Evolutionary conservation across 345 rosid genomes (phyloP), one percentile per base, ranked within the genome.

Genomic region (Eucalyptus regnans): DNA sequence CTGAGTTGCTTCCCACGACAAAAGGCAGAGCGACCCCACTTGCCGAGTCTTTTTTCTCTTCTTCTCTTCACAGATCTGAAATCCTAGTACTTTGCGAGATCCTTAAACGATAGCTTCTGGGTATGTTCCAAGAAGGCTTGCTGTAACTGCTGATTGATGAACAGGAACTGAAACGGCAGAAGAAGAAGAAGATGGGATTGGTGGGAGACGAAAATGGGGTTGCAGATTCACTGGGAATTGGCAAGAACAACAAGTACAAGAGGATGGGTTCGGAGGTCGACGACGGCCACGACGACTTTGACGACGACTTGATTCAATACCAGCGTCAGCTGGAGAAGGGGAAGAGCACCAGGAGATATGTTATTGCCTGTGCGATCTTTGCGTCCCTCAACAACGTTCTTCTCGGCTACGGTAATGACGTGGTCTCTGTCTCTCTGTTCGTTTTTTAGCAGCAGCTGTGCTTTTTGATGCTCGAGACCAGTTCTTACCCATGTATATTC

Each of bases 341-440:
- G 83, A 92, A 29, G 54, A 90, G 90, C 54, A 92, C 93, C 64
- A 92, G 93, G 76, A 96, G 91, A 89, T 96, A 94, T 79, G 91
- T 97, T 85, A 68, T 97, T 91, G 94, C 96, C 58, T 97, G 98
- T 84, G 99, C 98, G 66, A 89, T 96, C 91, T 95, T 97, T 90
- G 99, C 99, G 25, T 97, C 99, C 48, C 94, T 97, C 87, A 96
- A 95, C 91, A 93, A 93, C 89, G 99, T 97, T 91, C 97, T 96
- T 92, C 99, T 96, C 86, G 99, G 99, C 46, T 97, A 97, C 89
- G 98, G 99, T 96, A 88, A 93, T 89, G 49, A 31, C 43, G 33
- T 37, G 50, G 2, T 51, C 58, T 71, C 11, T 43, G 50, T 50
- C 41, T 29, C 56, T 86, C 23, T 22, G 31, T 66, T 56, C 83